Conservation (phyloP, 2,329 filamentous ascomycete genomes). For the Fusarium sp. region DNA sequence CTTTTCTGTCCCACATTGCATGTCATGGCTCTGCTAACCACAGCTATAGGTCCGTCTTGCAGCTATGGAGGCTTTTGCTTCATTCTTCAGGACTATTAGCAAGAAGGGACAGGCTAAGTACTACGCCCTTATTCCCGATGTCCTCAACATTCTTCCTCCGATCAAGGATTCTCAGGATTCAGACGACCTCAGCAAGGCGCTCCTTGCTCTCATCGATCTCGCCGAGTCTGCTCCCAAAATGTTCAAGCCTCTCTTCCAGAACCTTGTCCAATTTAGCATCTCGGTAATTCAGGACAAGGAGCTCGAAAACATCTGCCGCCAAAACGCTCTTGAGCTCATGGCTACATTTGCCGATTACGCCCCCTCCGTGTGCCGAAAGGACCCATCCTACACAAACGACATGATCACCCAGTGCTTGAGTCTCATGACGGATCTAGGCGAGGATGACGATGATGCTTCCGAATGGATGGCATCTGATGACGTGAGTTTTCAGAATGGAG, state of each 20-base stretch:
- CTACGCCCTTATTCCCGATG: slow-evolving; percentile 85
- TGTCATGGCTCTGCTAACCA: slow-evolving; percentile 27
- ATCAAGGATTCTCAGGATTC: slow-evolving; percentile 93
- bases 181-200: slow-evolving; percentile 88
- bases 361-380: slow-evolving; percentile 94
- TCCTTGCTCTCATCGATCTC: slow-evolving; percentile 91
- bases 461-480: slow-evolving; percentile 96
- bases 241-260: slow-evolving; percentile 95
- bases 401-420: slow-evolving; percentile 99
- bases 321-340: slow-evolving; percentile 97
- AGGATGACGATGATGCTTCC: slow-evolving; percentile 91
- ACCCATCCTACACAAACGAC: slow-evolving; percentile 88
- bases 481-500: slow-evolving; percentile 59
- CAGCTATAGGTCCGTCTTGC: slow-evolving; percentile 79
- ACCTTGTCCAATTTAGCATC: slow-evolving; percentile 90
- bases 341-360: slow-evolving; percentile 97
- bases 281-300: slow-evolving; percentile 97
- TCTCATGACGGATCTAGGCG: slow-evolving; percentile 95
- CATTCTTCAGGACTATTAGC: slow-evolving; percentile 90
- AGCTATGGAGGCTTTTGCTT: slow-evolving; percentile 95
- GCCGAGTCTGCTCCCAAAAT: slow-evolving; percentile 96
- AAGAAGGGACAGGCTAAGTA: slow-evolving; percentile 93
- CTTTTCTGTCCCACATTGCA: slow-evolving; percentile 8
- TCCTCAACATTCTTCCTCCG: slow-evolving; percentile 93
- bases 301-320: slow-evolving; percentile 85